These are phyloP conservation scores for Globisporangium rhizosaccharum DNA, from an alignment of 352 stramenopile genomes.

Conservation along the genomic window DNA sequence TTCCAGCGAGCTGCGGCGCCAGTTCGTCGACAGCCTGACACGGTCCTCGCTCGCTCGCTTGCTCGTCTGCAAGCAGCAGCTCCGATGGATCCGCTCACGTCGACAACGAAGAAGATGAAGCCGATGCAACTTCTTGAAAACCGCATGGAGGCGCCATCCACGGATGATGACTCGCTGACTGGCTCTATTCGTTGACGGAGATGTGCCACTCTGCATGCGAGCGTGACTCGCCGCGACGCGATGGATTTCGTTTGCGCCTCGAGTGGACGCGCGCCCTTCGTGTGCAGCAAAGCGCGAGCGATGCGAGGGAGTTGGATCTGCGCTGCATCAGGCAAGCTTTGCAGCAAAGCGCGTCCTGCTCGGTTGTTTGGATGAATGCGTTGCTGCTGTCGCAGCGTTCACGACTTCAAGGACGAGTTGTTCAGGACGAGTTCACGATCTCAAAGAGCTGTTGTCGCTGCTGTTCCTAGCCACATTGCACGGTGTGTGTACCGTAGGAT, in stretches of 20 bases:
- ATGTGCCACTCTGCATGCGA: background rate
- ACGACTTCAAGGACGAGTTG: too few species aligned
- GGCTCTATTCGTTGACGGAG: background rate
- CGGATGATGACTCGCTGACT: too few species aligned
- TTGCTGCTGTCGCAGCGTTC: too few species aligned
- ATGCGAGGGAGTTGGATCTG: background rate
- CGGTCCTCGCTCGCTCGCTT: background rate
- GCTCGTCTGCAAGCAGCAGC: slow-evolving; percentile 7
- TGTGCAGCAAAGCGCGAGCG: background rate
- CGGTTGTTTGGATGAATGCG: too few species aligned
- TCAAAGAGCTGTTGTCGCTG: background rate
- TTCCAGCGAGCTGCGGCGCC: slow-evolving; percentile 14
- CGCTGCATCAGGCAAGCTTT: background rate
- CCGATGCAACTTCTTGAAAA: too few species aligned
- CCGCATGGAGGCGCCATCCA: slow-evolving; percentile 1
- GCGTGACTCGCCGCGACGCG: slow-evolving; percentile 8
- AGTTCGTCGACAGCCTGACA: slow-evolving; percentile 1
- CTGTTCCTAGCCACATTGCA: background rate
- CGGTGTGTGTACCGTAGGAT: background rate
- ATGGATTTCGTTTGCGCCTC: slow-evolving; percentile 13
- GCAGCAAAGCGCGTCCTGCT: too few species aligned
- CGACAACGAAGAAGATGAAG: background rate
- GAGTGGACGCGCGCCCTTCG: background rate
- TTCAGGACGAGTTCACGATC: too few species aligned
- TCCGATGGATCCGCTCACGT: background rate